Evolutionary conservation across 73 alveolate species (phyloP).

Genomic region (Diophrys appendiculata): DNA sequence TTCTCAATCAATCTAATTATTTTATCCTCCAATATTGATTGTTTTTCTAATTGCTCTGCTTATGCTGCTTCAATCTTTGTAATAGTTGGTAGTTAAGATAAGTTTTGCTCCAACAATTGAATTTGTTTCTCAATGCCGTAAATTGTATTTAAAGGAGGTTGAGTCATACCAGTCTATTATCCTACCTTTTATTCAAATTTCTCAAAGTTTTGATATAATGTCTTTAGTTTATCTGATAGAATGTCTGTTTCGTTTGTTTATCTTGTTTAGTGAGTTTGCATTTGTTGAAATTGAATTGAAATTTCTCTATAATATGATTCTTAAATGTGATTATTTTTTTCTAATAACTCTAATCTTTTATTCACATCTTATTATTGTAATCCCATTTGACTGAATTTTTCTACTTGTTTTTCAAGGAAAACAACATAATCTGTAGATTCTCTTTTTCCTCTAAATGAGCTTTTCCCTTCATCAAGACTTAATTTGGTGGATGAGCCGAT

Average conservation of each 20-base stretch:
- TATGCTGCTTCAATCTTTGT: not conserved
- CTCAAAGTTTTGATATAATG: not conserved
- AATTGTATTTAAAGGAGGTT: not conserved
- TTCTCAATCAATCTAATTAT: not conserved
- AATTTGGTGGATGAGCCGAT: too few relatives aligned
- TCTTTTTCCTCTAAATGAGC: too few relatives aligned
- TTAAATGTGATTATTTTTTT: too few relatives aligned
- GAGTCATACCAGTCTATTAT: not conserved
- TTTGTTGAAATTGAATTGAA: too few relatives aligned
- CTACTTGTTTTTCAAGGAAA: not conserved
- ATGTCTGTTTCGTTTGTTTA: not conserved
- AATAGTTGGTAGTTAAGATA: not conserved
- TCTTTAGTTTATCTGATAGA: not conserved
- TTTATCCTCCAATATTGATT: not conserved
- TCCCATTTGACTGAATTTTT: not conserved
- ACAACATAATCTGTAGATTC: not conserved
- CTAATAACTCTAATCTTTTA: not conserved
- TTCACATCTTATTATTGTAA: not conserved
- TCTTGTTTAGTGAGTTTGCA: too few relatives aligned
- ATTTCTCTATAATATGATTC: too few relatives aligned
- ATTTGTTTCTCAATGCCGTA: too few relatives aligned
- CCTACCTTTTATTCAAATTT: not conserved
- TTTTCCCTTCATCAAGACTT: too few relatives aligned
- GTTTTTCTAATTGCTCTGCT: not conserved
- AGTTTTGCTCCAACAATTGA: too few relatives aligned